Base-by-base conservation (phyloP, 495 filamentous ascomycete species). In the Chaetomium cochliodes region DNA sequence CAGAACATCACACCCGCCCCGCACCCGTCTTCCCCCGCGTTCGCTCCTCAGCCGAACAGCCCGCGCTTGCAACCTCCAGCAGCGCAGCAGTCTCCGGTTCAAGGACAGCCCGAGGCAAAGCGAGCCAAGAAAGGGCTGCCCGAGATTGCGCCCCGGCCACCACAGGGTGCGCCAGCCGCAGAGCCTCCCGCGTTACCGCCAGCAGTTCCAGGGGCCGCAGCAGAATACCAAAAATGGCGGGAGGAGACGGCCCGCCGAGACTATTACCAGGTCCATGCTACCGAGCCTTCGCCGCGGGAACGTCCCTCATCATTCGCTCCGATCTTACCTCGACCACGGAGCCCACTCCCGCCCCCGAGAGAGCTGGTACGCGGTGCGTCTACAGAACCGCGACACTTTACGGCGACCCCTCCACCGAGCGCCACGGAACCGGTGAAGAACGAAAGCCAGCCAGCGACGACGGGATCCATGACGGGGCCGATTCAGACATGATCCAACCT, bases 1-100 rank as follows among this genome's bases (percentile, higher is more conserved):
- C 58, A 70, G 41, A 73, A 73, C 5, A 77, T 79, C 41, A 71
- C 77, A 22, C 78, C 78, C 7, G 59, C 53, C n/a, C 44, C 61
- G 26, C 57, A 39, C n/a, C 61, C 63, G 11, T 60, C 58, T 1
- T 61, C 65, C 9, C 55, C 64, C 26, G 58, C 47, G 26, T 12
- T 60, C 16, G 25, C 65, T 15, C 63, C 69, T 51, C 70, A 69
- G n/a, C 72, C 70, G 16, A 63, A 66, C 52, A 71, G 69, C 53
- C 71, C 71, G 13, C 64, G 62, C 15, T 50, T 63, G 47, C 56
- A 25, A 2, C 20, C 16, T 0, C 61, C 44, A 6, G 30, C 50
- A 1, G 50, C 57, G 3, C 39, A 58, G 11, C 58, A 44, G 39
- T 8, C 49, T 22, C 30, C 62, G 30, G 39, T 26, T 33, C 62